Conservation (phyloP, 176 grass and related monocot genomes). For the Elaeis guineensis region DNA sequence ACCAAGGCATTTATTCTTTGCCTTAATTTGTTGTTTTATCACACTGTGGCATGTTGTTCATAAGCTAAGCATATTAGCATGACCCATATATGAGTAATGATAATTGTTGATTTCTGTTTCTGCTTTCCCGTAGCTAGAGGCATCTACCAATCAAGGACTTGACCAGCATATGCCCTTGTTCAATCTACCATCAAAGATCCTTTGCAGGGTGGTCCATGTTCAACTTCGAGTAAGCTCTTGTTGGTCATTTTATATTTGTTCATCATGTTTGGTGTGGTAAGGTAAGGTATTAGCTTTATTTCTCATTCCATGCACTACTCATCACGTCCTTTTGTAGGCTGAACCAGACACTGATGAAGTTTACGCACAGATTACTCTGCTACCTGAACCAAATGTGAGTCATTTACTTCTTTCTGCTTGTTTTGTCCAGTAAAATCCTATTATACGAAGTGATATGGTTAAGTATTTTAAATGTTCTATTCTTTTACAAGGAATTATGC, state of each 20-base stretch:
- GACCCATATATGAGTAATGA: too few species aligned
- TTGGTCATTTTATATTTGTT: too few species aligned
- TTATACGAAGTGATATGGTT: too few species aligned
- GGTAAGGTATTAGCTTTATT: too few species aligned
- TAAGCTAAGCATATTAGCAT: too few species aligned
- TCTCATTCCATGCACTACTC: neutral
- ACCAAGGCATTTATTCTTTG: too few species aligned
- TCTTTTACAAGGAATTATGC: too few species aligned
- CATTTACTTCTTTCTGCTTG: neutral
- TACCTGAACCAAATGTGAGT: conserved; percentile 64
- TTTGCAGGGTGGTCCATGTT: conserved; percentile 82
- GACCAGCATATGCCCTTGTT: conserved; percentile 77
- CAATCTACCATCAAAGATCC: conserved; percentile 70
- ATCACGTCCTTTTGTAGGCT: conserved; percentile 34
- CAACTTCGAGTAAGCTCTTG: conserved; percentile 48
- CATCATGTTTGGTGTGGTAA: too few species aligned
- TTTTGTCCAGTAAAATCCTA: neutral
- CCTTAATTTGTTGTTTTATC: too few species aligned
- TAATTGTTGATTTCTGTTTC: too few species aligned
- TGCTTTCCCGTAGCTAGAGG: conserved; percentile 59
- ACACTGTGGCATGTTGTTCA: too few species aligned
- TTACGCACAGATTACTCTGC: conserved; percentile 85
- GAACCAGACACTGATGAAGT: conserved; percentile 98
- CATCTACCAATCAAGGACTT: conserved; percentile 69
- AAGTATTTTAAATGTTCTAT: too few species aligned